Evolutionary conservation across 805 yeast species (phyloP).

Genomic region (Wickerhamiella qilinensis): DNA sequence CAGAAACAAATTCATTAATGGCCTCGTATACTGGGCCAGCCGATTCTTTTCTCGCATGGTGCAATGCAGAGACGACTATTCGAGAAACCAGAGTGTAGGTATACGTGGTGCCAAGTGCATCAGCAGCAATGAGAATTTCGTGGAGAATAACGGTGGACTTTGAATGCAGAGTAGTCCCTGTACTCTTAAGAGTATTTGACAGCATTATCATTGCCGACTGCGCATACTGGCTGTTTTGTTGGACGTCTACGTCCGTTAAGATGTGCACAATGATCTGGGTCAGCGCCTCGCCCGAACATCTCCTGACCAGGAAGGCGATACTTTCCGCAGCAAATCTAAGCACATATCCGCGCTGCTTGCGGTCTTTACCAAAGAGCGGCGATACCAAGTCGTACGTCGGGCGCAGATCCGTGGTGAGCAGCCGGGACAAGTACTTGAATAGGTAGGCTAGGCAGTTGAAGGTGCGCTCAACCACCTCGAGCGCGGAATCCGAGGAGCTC

Average conservation of each 20-base stretch:
- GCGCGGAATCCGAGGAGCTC: conserved; percentile 26
- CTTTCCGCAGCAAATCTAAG: conserved; percentile 84
- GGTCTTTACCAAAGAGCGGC: conserved; percentile 42
- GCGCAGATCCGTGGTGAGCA: conserved; percentile 41
- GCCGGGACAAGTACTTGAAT: conserved; percentile 69
- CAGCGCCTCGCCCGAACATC: conserved; percentile 37
- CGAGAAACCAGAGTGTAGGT: conserved; percentile 6
- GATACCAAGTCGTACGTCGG: conserved; percentile 53
- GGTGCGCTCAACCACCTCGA: conserved; percentile 59
- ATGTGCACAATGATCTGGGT: conserved; percentile 28
- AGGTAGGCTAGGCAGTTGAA: conserved; percentile 76
- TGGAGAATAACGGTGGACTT: conserved; percentile 37
- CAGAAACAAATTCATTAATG: background rate
- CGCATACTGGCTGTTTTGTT: conserved; percentile 32
- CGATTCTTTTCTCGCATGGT: conserved; percentile 19
- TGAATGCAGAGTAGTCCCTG: conserved; percentile 61
- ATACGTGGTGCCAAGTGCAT: background rate
- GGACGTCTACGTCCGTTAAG: conserved; percentile 20
- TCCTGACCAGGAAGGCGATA: conserved; percentile 64
- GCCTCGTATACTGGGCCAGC: conserved; percentile 16
- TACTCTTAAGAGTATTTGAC: conserved; percentile 59
- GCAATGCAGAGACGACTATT: conserved; percentile 18
- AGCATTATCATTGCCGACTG: conserved; percentile 44
- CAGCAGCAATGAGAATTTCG: conserved; percentile 8
- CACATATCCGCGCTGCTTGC: conserved; percentile 32